Percentiles rank a stretch among this genome's conserved stretches.
phyloP scores from a whole-genome alignment of 2,329 filamentous ascomycete species.

The Macrophomina pseudophaseolina region DNA sequence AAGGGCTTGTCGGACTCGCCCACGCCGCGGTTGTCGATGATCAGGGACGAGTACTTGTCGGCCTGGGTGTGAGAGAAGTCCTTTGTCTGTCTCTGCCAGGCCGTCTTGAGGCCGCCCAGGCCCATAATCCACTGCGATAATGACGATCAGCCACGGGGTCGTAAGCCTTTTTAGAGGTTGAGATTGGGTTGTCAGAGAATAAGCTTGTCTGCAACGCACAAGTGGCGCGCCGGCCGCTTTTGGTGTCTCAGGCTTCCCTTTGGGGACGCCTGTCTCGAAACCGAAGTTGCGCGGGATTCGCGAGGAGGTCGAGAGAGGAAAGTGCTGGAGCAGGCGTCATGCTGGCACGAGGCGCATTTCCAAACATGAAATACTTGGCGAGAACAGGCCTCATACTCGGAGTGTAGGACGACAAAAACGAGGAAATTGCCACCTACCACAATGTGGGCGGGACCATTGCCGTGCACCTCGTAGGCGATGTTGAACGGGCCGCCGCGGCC shows the following conservation, averaged over 20 bases:
- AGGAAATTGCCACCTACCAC: constrained; percentile 62
- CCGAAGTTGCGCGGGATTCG: constrained; percentile 21
- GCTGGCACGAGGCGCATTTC: constrained; percentile 2
- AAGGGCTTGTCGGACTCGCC: constrained; percentile 79
- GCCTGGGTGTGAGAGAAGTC: constrained; percentile 77
- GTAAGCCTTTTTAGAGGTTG: constrained; percentile 18
- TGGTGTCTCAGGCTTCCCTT: constrained; percentile 16
- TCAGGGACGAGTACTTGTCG: constrained; percentile 72
- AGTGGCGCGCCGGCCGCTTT: not conserved
- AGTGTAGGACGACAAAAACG: constrained; percentile 18
- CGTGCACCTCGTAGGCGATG: constrained; percentile 81
- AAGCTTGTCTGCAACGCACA: constrained; percentile 24
- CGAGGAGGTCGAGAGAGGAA: constrained; percentile 24
- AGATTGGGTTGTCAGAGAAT: constrained; percentile 22
- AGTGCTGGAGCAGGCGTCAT: constrained; percentile 28
- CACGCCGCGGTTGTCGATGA: constrained; percentile 86
- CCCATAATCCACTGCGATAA: constrained; percentile 75
- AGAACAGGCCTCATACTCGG: constrained; percentile 18
- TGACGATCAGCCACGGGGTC: constrained; percentile 2
- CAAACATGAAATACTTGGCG: constrained; percentile 17
- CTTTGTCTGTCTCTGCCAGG: constrained; percentile 83
- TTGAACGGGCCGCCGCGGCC: constrained; percentile 75
- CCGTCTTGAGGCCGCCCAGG: constrained; percentile 68
- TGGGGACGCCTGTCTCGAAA: constrained; percentile 10
- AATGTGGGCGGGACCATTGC: constrained; percentile 72